Evolutionary conservation across 2,329 filamentous ascomycete species (phyloP), one percentile per base, ranked within the genome.

Genomic region (Ramularia endophylla): DNA sequence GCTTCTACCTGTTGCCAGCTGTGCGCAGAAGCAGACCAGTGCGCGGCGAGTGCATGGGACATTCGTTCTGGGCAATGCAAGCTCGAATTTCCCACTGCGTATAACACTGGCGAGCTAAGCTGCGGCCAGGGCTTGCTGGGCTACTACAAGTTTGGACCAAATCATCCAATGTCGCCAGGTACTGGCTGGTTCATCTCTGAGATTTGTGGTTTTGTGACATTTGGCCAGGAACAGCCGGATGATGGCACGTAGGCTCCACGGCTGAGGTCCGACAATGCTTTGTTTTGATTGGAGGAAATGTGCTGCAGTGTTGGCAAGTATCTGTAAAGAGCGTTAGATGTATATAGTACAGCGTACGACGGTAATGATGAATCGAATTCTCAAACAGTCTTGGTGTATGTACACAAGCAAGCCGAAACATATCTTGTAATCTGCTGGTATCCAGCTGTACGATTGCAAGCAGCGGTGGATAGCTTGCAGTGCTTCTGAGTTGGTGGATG

Each of bases 1-100:
- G 55, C 57, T 11, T 54, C 52, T 1, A 34, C 43, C 9, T 61
- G 58, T 45, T 61, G 58, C 42, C 58, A 61, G 46, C 48, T 57
- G 2, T 61, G 58, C 41, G 57, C 55, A 4, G 55, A 56, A 22
- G 47, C 54, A 2, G 43, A 47, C 16, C 36, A 51, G 18, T 61
- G 58, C 28, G 56, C 57, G 5, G 52, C 52, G 11, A 56, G 51
- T 38, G 46, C 50, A 5, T 61, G 57, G 56, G 57, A 60, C 38
- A 52, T 56, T 27, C 48, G 56, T 17, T 50, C 43, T 15, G 51
- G 52, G 8, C 41, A 28, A 16, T 61, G 58, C 48, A 51, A 45
- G 27, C 42, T 61, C 13, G 51, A 57, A 13, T 61, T 61, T 35
- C 46, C 55, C 3, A 52, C 56, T 4, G 46, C 53, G 19, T 47